Conservation (phyloP, 345 rosid species). For the Aquilaria malaccensis region DNA sequence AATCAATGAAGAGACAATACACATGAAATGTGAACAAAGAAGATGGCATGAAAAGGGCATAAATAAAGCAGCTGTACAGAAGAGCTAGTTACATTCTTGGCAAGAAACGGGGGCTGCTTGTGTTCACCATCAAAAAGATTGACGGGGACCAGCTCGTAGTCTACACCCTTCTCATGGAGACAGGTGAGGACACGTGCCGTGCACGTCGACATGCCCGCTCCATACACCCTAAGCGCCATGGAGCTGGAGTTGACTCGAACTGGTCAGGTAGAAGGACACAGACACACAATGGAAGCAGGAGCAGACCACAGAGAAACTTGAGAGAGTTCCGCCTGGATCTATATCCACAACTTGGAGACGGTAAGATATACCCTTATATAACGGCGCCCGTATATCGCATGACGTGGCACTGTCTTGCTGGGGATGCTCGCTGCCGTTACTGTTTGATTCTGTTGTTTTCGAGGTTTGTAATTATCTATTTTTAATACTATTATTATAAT, state of each 20-base stretch:
- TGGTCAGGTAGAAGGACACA: no score
- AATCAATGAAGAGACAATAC: neutral
- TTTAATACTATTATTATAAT: no score
- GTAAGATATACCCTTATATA: no score
- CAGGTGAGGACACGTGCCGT: constrained; percentile 55
- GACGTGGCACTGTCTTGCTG: no score
- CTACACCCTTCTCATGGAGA: constrained; percentile 61
- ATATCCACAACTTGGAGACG: no score
- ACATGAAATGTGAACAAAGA: neutral
- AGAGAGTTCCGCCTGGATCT: no score
- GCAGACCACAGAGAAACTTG: no score
- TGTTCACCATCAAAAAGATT: constrained; percentile 62
- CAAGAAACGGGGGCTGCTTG: constrained; percentile 49
- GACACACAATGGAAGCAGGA: no score
- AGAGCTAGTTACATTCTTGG: constrained; percentile 40
- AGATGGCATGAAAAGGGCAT: neutral
- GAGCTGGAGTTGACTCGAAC: neutral
- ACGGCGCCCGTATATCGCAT: no score
- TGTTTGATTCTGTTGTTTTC: no score
- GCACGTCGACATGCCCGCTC: constrained; percentile 64
- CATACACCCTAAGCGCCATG: constrained; percentile 60
- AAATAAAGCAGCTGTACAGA: neutral
- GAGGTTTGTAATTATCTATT: no score
- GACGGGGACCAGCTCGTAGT: constrained; percentile 63
- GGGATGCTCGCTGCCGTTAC: no score